phyloP scores from a whole-genome alignment of 306 rosid genomes.

The Dalbergia oliveri region DNA sequence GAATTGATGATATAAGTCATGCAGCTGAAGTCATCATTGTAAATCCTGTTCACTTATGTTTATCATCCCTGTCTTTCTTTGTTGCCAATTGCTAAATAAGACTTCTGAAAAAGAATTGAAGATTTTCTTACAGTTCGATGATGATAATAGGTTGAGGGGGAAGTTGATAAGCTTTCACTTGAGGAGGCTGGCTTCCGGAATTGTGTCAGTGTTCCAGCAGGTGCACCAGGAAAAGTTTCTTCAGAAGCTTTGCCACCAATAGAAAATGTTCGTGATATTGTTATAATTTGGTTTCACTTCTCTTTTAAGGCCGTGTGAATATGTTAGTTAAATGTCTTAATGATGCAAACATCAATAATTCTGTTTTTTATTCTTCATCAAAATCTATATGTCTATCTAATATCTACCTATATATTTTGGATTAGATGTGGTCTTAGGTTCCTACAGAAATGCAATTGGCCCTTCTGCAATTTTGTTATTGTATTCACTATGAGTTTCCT shows the following conservation, averaged over 20 bases:
- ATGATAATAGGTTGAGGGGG: slow-evolving; percentile 86
- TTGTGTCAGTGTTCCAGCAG: slow-evolving; percentile 92
- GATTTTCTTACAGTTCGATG: slow-evolving; percentile 34
- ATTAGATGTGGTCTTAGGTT: slow-evolving; percentile 2
- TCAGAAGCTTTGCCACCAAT: slow-evolving; percentile 66
- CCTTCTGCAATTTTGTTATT: no score
- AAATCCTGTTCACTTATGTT: slow-evolving; percentile 47
- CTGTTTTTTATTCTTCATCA: not conserved
- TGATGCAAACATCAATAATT: slow-evolving; percentile 1
- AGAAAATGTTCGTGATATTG: slow-evolving; percentile 65
- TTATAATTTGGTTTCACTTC: not conserved
- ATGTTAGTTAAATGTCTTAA: not conserved
- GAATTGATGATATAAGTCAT: slow-evolving; percentile 78
- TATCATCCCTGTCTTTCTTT: slow-evolving; percentile 23
- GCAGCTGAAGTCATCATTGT: slow-evolving; percentile 80
- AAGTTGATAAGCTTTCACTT: slow-evolving; percentile 90
- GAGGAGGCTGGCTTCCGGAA: slow-evolving; percentile 92
- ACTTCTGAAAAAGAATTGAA: slow-evolving; percentile 18
- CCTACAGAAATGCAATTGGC: not conserved
- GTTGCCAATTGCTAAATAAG: slow-evolving; percentile 29
- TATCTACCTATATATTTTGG: not conserved
- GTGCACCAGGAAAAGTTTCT: slow-evolving; percentile 83
- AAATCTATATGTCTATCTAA: slow-evolving; percentile 1
- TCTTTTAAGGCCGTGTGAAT: slow-evolving; percentile 8
- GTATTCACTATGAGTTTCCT: no score